These are phyloP conservation scores for Dianthus caryophyllus DNA, from an alignment of 148 eudicot species.

Conservation along the genomic window DNA sequence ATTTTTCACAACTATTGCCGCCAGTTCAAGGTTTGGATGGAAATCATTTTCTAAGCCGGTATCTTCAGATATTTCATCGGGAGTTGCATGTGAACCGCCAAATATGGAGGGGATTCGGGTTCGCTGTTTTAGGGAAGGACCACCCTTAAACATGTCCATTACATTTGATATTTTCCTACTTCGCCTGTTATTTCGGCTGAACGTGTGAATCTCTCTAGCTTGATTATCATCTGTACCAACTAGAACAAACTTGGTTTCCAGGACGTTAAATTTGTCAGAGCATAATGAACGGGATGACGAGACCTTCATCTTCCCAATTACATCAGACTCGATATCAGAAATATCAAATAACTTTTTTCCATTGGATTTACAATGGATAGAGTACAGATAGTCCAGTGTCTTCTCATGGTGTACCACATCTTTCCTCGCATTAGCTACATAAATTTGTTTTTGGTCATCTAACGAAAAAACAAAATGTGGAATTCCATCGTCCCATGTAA, in stretches of 20 bases:
- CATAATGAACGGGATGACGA: conserved; percentile 45
- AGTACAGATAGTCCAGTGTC: conserved; percentile 50
- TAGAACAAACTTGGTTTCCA: conserved; percentile 69
- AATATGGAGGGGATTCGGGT: conserved; percentile 32
- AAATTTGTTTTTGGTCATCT: conserved; percentile 65
- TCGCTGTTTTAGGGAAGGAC: conserved; percentile 41
- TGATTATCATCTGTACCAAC: conserved; percentile 39
- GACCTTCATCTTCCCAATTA: conserved; percentile 76
- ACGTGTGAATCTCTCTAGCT: conserved; percentile 28
- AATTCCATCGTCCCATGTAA: conserved; percentile 52
- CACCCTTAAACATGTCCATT: conserved; percentile 44
- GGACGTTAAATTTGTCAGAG: conserved; percentile 40
- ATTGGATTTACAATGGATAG: conserved; percentile 38
- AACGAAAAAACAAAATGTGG: conserved; percentile 71
- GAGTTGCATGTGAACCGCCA: conserved; percentile 27
- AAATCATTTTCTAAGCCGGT: conserved; percentile 27
- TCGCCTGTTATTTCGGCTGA: conserved; percentile 34
- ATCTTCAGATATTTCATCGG: conserved; percentile 31
- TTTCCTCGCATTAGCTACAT: conserved; percentile 48
- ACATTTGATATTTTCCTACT: conserved; percentile 57
- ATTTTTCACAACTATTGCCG: conserved; percentile 62
- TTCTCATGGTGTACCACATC: conserved; percentile 26
- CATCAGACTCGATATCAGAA: conserved; percentile 30
- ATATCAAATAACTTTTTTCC: conserved; percentile 28
- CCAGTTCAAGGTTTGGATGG: conserved; percentile 67